Base-by-base conservation (phyloP, 2,329 filamentous ascomycete genomes). In the Incumbomyces delicatus region DNA sequence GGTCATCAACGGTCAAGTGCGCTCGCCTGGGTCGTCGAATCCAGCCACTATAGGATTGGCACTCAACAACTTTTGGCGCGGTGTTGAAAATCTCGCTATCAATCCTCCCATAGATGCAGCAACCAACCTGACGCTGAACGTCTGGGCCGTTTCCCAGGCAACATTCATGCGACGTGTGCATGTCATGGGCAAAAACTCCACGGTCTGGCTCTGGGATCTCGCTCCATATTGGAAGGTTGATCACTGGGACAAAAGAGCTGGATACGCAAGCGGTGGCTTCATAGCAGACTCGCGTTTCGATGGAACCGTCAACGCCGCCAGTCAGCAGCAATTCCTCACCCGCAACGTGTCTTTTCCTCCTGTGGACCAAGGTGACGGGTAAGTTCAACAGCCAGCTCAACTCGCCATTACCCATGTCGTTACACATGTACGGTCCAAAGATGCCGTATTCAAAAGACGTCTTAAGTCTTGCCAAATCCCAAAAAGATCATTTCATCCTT, bases 121-220 rank as follows among this genome's bases (percentile, higher is more conserved):
- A 17, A 40, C 20, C 16, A 40, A 40, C 18, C 37, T 40, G 16
- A 40, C 20, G 12, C 20, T 40, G 6, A 40, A 40, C 14, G 16
- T 40, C 8, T 40, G 37, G 37, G 37, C 37, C 11, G 37, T 40
- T 8, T 40, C 37, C 8, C 37, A 40, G 14, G 37, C 37, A 17
- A 40, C 37, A 10, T 40, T 20, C 37, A 40, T 40, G 37, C 37
- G 37, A 11, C 37, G 37, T 10, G 37, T 40, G 37, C 37, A 40
- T 40, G 37, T 40, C 37, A 17, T 20, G 37, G 37, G 37, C 6
- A n/a, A n/a, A n/a, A n/a, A n/a, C n/a, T n/a, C n/a, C n/a, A 20
- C 29, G 37, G 16, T 40, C 16, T 40, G 20, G 16, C 29, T 40
- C 6, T 40, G 16, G 16, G 37, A 40, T 40, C 29, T 40, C 14